Base-by-base conservation (phyloP, 305 asterid genomes). In the Fraxinus floribunda region DNA sequence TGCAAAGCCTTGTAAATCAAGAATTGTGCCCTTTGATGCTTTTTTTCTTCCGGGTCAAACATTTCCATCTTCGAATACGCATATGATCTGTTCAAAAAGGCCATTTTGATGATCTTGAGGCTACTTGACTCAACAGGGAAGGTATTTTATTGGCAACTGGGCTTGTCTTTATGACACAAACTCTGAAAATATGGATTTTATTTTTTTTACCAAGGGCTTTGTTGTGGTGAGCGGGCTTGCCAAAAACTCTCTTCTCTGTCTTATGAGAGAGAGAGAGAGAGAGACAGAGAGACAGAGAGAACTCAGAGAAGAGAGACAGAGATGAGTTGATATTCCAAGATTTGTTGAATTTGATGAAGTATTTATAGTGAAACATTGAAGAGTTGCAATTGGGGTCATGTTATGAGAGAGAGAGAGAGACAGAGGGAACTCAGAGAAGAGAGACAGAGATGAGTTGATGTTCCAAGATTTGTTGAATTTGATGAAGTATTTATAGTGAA, bases 11-110 rank as follows among this genome's bases (percentile, higher is more conserved):
- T 92, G 84, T 90, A 85, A 49, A 92, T 90, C 91, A 92, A 84
- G 87, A 90, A 90, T 29, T 90, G 93, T 4, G 96, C 91, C 81
- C 76, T 86, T 70, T 94, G 73, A 60, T 88, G 96, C 71, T 77
- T 76, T 35, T 72, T 72, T 76, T 90, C 96, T n/a, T 87, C 91
- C 9, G 89, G 88, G 76, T 90, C 96, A 75, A 88, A 93, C 30
- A 29, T 78, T 13, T 86, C 83, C 35, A 89, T 80, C 86, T 87
- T 92, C 7, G 91, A 80, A 80, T 92, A 92, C 2, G 72, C 87
- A 85, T 81, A 87, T 75, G 83, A 57, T 82, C 85, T 38, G 41
- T 52, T 80, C 78, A 80, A 22, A 2, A 84, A 22, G 78, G 79
- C 60, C 87, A 82, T 86, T 35, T 41, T 29, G 22, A 66, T 9